Conservation (phyloP, 129 eudicot species). For the Oenanthe sinensis region DNA sequence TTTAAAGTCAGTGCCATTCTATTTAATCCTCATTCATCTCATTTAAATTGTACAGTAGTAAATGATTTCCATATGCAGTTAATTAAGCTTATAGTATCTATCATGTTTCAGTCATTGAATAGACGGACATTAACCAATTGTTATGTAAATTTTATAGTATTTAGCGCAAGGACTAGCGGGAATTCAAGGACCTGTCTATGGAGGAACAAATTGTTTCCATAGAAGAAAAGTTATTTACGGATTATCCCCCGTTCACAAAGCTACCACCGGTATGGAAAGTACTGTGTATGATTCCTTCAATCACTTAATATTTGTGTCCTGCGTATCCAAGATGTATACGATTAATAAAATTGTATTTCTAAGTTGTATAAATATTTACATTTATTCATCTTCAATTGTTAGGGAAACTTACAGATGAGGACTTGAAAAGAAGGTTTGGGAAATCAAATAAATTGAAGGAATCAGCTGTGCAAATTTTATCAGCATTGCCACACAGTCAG, state of each 20-base stretch:
- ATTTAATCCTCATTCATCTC: neutral
- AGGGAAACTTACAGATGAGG: slow-evolving; percentile 18
- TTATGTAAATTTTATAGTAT: slow-evolving; percentile 16
- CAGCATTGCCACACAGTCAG: slow-evolving; percentile 8
- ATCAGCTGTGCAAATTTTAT: slow-evolving; percentile 20
- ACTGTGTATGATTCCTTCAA: neutral
- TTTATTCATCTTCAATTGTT: neutral
- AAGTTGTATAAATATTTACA: neutral
- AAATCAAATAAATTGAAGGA: slow-evolving; percentile 29
- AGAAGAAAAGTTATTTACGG: slow-evolving; percentile 54
- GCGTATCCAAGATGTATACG: neutral
- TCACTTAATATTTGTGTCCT: neutral
- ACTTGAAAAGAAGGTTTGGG: slow-evolving; percentile 37
- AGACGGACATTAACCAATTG: neutral
- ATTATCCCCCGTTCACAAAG: slow-evolving; percentile 29
- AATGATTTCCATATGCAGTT: neutral
- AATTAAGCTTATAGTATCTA: neutral
- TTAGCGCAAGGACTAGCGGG: slow-evolving; percentile 22
- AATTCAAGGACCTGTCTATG: slow-evolving; percentile 41
- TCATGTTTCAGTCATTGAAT: neutral
- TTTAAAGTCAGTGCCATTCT: slow-evolving; percentile 11
- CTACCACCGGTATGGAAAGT: slow-evolving; percentile 17
- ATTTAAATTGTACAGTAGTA: neutral
- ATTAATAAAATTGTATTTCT: neutral
- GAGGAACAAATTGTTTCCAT: slow-evolving; percentile 51